These are phyloP conservation scores for Erigeron canadensis DNA, from an alignment of 129 eudicot species.

Conservation along the genomic window DNA sequence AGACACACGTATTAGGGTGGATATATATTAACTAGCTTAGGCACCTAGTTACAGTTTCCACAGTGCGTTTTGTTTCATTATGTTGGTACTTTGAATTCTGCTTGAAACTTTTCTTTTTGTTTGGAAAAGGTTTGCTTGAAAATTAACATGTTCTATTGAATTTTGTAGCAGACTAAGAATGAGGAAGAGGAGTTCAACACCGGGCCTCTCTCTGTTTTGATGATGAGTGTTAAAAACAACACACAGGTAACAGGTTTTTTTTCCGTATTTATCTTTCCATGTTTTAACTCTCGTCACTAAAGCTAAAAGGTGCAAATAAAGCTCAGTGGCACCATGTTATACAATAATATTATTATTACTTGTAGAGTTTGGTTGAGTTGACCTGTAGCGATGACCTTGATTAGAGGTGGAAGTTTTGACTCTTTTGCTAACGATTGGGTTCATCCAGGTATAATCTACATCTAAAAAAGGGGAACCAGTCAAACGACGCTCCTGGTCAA, in stretches of 20 bases:
- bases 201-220: constrained; percentile 83
- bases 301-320: not conserved
- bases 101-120: not conserved
- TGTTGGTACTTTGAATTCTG: not conserved
- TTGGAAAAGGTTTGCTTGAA: too few relatives aligned
- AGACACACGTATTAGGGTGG: not conserved
- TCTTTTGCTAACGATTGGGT: too few relatives aligned
- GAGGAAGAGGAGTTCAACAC: constrained; percentile 95
- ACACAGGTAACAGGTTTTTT: constrained; percentile 52
- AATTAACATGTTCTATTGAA: not conserved
- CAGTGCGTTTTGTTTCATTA: not conserved
- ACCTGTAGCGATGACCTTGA: not conserved
- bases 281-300: not conserved
- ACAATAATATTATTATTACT: not conserved
- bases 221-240: constrained; percentile 93
- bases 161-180: constrained; percentile 52
- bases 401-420: not conserved
- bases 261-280: not conserved
- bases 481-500: too few relatives aligned
- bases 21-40: not conserved
- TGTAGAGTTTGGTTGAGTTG: not conserved
- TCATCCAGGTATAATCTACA: too few relatives aligned
- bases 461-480: too few relatives aligned
- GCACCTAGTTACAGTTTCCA: not conserved
- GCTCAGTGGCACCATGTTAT: not conserved